Evolutionary conservation across 805 yeast species (phyloP).

Genomic region (Myxozyma geophila): DNA sequence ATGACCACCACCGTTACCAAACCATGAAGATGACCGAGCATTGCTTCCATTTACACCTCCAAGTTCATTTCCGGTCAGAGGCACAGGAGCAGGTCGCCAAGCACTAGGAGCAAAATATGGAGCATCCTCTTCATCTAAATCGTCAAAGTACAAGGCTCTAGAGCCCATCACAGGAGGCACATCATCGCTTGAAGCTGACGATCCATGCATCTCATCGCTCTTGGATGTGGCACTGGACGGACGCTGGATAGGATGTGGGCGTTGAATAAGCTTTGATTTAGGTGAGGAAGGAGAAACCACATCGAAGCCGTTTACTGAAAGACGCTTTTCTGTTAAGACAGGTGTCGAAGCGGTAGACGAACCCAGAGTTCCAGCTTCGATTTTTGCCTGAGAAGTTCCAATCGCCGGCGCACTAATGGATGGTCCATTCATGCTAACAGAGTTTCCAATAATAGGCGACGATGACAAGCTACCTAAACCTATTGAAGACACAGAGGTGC

Average conservation of each 20-base stretch:
- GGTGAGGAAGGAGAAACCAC: conserved; percentile 12
- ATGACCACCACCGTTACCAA: conserved; percentile 23
- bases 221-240: conserved; percentile 25
- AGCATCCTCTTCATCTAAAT: conserved; percentile 23
- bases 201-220: conserved; percentile 21
- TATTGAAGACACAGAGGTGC: conserved; percentile 13
- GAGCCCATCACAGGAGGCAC: conserved; percentile 30
- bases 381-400: neutral
- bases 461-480: conserved; percentile 7
- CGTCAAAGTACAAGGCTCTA: conserved; percentile 26
- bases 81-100: conserved; percentile 18
- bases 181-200: conserved; percentile 15
- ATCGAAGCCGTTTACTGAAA: conserved; percentile 10
- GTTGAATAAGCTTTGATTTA: conserved; percentile 24
- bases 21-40: conserved; percentile 17
- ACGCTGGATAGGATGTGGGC: conserved; percentile 35
- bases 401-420: neutral
- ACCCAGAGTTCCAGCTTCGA: neutral
- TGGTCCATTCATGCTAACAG: conserved; percentile 3
- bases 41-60: neutral
- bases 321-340: conserved; percentile 12
- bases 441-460: conserved; percentile 12
- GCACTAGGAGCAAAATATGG: conserved; percentile 28
- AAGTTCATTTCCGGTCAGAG: neutral
- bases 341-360: conserved; percentile 17